Conservation (phyloP, 202 grass and related monocot genomes). For the Panicum hallii region DNA sequence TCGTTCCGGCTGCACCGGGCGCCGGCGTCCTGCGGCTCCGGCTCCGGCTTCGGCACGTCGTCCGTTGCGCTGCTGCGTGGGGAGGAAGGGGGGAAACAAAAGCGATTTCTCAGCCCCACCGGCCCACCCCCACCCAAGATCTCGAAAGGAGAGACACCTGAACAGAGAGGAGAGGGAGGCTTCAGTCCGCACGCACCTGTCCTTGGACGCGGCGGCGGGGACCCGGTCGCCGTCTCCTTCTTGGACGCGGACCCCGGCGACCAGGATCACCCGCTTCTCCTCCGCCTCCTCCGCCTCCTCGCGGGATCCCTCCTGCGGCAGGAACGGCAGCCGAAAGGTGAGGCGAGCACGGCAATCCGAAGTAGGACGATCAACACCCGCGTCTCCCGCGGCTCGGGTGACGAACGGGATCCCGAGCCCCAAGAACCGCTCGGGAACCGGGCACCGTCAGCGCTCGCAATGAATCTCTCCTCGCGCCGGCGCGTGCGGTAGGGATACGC, state of each 20-base stretch:
- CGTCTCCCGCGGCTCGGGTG: not conserved
- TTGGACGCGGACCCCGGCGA: not conserved
- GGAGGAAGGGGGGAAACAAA: too few relatives aligned
- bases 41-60: conserved; percentile 5
- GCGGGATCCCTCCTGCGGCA: conserved; percentile 15
- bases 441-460: not conserved
- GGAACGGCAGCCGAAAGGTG: not conserved
- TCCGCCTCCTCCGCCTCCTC: too few relatives aligned
- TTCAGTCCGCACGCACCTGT: conserved; percentile 21
- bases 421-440: not conserved
- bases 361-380: not conserved
- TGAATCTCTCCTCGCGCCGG: not conserved
- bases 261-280: conserved; percentile 23
- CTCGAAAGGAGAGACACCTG: not conserved
- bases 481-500: not conserved
- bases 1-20: conserved; percentile 53
- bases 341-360: not conserved
- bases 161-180: not conserved
- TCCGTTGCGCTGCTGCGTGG: not conserved
- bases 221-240: conserved; percentile 18
- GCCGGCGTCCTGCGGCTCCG: not conserved
- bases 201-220: not conserved
- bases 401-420: not conserved
- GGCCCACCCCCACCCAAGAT: not conserved
- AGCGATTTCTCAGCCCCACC: not conserved